Evolutionary conservation across 345 rosid genomes (phyloP), one percentile per base, ranked within the genome.

Genomic region (Kandelia obovata): DNA sequence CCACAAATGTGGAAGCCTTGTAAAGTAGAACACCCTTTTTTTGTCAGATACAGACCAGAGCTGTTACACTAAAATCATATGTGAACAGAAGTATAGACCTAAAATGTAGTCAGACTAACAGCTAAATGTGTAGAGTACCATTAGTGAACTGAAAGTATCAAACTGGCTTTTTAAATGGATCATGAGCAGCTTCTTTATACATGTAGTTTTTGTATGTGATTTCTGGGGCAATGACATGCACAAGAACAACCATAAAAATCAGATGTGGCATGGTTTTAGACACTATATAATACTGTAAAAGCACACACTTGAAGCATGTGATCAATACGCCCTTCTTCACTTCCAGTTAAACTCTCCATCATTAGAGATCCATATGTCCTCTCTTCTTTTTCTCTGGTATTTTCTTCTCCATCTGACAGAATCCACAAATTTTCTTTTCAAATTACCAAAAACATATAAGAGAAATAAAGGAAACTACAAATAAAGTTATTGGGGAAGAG

Each of bases 231-330:
- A 43, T 13, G 19, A 43, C 49, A 43, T 43, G 49, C 19, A 43
- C 49, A 11, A 8, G 53, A 55, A 25, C 67, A 39, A 52, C 32
- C 32, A 73, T 69, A 49, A n/a, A n/a, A 5, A 57, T 25, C 1
- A 57, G 13, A 57, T 26, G 26, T 7, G 23, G 28, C 58, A 37
- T 13, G 21, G 21, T 9, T 2, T 47, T 20, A 35, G 15, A 7
- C 4, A 64, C 17, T 13, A 64, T 7, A 49, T 20, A 7, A 61
- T 31, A 6, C 25, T 47, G 39, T 23, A 47, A 39, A 61, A 67
- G 17, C 70, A 79, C 83, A 43, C 73, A 94, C 98, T 79, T 94
- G 99, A 82, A 95, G 96, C 81, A 85, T 80, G 77, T 95, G 89
- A 83, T 95, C 98, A 53, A 92, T 86, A 23, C 96, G 84, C 59